Conservation (phyloP, 2,329 filamentous ascomycete species). For the Leptographium radiaticola region DNA sequence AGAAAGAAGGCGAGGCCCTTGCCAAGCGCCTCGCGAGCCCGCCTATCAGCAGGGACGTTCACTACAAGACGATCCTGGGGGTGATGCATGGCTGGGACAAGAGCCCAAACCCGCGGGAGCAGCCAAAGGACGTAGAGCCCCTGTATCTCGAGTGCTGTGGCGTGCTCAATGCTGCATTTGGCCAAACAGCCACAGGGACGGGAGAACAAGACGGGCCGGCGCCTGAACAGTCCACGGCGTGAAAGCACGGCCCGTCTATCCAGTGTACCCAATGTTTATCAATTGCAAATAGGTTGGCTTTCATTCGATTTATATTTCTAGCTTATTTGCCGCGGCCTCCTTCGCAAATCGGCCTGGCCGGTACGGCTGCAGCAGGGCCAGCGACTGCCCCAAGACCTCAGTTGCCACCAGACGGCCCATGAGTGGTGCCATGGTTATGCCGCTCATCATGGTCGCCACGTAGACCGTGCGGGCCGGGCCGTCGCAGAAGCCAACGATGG, state of each 20-base stretch:
- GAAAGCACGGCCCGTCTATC: too few species aligned
- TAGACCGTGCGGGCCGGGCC: background rate
- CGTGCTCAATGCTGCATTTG: background rate
- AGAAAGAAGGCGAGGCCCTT: conserved; percentile 14
- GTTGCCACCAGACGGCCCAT: background rate
- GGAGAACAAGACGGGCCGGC: background rate
- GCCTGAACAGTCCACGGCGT: too few species aligned
- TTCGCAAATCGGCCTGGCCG: background rate
- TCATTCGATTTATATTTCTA: too few species aligned
- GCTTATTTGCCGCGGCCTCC: background rate
- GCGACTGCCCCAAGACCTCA: background rate
- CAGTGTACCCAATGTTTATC: too few species aligned
- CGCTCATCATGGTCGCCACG: background rate
- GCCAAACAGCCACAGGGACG: background rate
- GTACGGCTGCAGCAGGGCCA: background rate
- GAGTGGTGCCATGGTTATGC: background rate
- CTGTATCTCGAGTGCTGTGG: conserved; percentile 41
- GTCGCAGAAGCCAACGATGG: background rate
- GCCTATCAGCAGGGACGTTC: conserved; percentile 40
- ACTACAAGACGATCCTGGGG: conserved; percentile 42
- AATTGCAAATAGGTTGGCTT: too few species aligned
- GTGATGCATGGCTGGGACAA: conserved; percentile 57
- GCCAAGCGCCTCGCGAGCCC: conserved; percentile 24
- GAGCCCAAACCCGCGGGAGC: conserved; percentile 44
- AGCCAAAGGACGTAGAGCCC: conserved; percentile 34